Percentiles rank a stretch among this genome's conserved stretches.
These are phyloP conservation scores for Epichloe aotearoae DNA, from an alignment of 2,329 filamentous ascomycete species.

Conservation along the genomic window DNA sequence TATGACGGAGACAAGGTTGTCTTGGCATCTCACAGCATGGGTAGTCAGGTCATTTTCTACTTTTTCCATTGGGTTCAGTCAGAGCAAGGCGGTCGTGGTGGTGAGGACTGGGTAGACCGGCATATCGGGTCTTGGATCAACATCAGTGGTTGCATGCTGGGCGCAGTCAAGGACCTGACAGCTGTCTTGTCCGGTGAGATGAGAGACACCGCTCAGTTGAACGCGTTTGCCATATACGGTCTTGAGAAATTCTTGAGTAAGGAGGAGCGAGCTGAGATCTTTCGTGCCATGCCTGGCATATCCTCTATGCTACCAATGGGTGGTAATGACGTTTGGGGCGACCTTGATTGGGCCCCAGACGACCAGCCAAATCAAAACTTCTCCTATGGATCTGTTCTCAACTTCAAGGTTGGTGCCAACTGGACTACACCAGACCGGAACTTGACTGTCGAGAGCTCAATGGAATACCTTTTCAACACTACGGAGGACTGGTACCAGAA, in stretches of 20 bases:
- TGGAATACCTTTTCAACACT: slow-evolving; percentile 65
- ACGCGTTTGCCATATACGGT: slow-evolving; percentile 91
- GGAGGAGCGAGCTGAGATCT: slow-evolving; percentile 82
- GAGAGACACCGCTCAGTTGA: slow-evolving; percentile 94
- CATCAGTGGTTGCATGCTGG: slow-evolving; percentile 94
- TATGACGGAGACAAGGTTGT: slow-evolving; percentile 68
- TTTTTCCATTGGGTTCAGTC: slow-evolving; percentile 71
- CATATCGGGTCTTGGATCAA: slow-evolving; percentile 96
- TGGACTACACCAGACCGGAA: slow-evolving; percentile 55
- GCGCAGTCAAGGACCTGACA: slow-evolving; percentile 79
- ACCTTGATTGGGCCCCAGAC: slow-evolving; percentile 75
- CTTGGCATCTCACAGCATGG: slow-evolving; percentile 92
- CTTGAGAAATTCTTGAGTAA: slow-evolving; percentile 89
- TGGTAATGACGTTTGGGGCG: slow-evolving; percentile 90
- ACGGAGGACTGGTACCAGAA: slow-evolving; percentile 77
- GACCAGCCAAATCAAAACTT: slow-evolving; percentile 60
- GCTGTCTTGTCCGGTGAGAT: slow-evolving; percentile 92
- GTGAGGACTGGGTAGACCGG: slow-evolving; percentile 76
- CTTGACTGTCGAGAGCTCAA: slow-evolving; percentile 64
- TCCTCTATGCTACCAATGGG: slow-evolving; percentile 95
- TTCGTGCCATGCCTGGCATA: slow-evolving; percentile 92
- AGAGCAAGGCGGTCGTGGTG: slow-evolving; percentile 65
- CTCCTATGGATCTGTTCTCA: slow-evolving; percentile 70
- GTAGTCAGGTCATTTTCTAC: slow-evolving; percentile 84
- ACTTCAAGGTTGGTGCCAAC: slow-evolving; percentile 59